Evolutionary conservation across 208 protist genomes (phyloP).

Genomic region (Acanthamoeba triangularis): DNA sequence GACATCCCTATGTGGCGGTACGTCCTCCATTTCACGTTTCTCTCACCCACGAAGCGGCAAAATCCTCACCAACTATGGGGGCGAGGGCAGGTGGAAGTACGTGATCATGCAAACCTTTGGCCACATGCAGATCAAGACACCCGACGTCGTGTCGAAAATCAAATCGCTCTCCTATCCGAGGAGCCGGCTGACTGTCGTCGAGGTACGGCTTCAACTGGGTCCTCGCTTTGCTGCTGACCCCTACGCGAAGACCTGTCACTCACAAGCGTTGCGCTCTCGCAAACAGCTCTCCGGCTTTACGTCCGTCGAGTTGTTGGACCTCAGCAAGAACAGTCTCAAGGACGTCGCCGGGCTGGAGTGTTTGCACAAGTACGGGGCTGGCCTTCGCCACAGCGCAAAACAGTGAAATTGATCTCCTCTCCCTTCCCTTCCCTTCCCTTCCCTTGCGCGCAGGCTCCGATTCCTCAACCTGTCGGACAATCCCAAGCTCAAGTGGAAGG

Average conservation of each 20-base stretch:
- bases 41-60: background rate
- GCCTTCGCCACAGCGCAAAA: background rate
- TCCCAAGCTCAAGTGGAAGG: constrained; percentile 64
- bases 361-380: background rate
- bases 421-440: background rate
- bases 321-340: constrained; percentile 61
- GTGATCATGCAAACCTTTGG: constrained; percentile 47
- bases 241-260: background rate
- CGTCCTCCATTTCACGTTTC: background rate
- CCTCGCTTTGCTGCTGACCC: background rate
- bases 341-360: constrained; percentile 52
- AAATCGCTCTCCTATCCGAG: constrained; percentile 25
- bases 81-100: constrained; percentile 12
- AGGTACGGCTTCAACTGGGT: background rate
- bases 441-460: background rate
- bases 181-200: constrained; percentile 15
- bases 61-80: background rate
- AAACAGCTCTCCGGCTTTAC: constrained; percentile 25
- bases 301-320: constrained; percentile 36
- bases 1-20: constrained; percentile 61
- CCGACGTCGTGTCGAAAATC: background rate
- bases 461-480: constrained; percentile 65
- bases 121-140: constrained; percentile 54
- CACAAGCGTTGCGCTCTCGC: background rate
- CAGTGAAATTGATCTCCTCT: background rate